Conservation (phyloP, 2,329 filamentous ascomycete genomes). For the Aureobasidium melanogenum region DNA sequence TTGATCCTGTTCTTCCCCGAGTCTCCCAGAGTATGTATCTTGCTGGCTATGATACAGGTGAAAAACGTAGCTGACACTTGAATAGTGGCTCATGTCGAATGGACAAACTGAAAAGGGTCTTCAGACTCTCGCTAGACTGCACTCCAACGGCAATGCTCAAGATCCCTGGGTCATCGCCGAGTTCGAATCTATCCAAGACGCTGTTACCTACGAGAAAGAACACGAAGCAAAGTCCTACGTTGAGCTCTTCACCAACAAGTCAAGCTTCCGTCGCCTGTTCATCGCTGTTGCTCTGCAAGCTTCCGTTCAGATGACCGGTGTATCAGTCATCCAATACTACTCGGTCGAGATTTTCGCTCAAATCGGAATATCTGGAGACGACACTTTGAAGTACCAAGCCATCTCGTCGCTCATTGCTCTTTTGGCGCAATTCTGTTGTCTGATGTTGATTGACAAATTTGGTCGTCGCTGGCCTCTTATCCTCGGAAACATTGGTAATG, state of each 20-base stretch:
- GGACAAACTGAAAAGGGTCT: slow-evolving; percentile 57
- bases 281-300: slow-evolving; percentile 62
- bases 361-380: slow-evolving; percentile 57
- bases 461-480: slow-evolving; percentile 68
- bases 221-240: slow-evolving; percentile 60
- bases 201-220: slow-evolving; percentile 57
- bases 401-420: slow-evolving; percentile 65
- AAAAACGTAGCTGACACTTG: slow-evolving; percentile 14
- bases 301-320: slow-evolving; percentile 67
- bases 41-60: slow-evolving; percentile 4
- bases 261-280: slow-evolving; percentile 63
- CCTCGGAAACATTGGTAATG: slow-evolving; percentile 61
- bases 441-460: slow-evolving; percentile 58
- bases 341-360: slow-evolving; percentile 49
- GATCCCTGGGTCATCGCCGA: slow-evolving; percentile 66
- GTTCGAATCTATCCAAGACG: slow-evolving; percentile 60
- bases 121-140: slow-evolving; percentile 57
- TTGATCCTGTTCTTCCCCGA: slow-evolving; percentile 69
- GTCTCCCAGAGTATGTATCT: slow-evolving; percentile 23
- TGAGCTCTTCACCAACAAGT: slow-evolving; percentile 58
- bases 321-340: slow-evolving; percentile 68
- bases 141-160: slow-evolving; percentile 56
- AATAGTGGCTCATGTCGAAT: slow-evolving; percentile 68
- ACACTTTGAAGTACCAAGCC: slow-evolving; percentile 66
- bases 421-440: slow-evolving; percentile 58